Base-by-base conservation (phyloP, 352 stramenopile genomes). In the Aphanomyces cochlioides region DNA sequence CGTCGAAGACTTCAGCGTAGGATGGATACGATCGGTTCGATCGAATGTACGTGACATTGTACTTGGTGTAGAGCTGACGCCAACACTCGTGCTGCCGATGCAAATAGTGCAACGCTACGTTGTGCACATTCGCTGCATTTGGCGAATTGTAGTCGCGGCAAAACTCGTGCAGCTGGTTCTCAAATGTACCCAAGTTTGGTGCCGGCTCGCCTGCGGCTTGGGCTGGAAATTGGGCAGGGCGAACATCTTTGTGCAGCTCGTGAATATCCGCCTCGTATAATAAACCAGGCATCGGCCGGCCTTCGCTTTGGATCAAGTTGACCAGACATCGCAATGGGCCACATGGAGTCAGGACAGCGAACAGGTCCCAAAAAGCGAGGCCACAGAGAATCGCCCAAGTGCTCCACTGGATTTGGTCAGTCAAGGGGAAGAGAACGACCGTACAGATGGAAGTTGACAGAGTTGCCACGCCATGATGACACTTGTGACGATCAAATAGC, bases 391-490 rank as follows among this genome's bases (percentile, higher is more conserved):
- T 77, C 69, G 90, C 90, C 89, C 89, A 96, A 10, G 84, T 75
- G 37, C 85, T 96, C 88, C 87, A 97, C 82, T 91, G 69, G 10
- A 41, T 19, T 5, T 59, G 7, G 12, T n/a, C 36, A 37, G 13
- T 61, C 54, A 61, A 21, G 13, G 5, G n/a, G 38, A 57, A 41
- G n/a, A 48, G 17, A n/a, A 13, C 8, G 4, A 12, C 74, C 63
- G 80, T 96, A 97, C 94, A 96, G 97, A 87, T 37, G 96, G 92
- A n/a, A 99, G 87, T 69, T 97, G 90, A 3, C 88, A 92, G 28
- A 99, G 79, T 64, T 99, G 94, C 93, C 95, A 99, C 5, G 94
- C 91, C 54, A 99, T 90, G 73, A 99, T 97, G 15, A 98, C 90
- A 66, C 90, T 98, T 8, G 90, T 97, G 15, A 77, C 70, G 47